phyloP scores from a whole-genome alignment of 345 rosid genomes.

The Balakata baccata region DNA sequence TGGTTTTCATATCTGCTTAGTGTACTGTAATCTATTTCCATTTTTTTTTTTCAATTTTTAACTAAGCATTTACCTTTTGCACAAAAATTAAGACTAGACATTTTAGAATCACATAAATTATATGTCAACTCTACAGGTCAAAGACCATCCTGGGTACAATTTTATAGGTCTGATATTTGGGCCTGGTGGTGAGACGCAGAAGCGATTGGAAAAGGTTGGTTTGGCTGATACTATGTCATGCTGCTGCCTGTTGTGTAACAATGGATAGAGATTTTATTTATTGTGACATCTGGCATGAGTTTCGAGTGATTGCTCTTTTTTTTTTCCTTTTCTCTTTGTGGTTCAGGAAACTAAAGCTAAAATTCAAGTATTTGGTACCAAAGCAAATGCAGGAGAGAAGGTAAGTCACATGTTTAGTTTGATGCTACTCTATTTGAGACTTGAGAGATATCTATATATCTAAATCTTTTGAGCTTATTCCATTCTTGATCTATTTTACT shows the following conservation, averaged over 20 bases:
- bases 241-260: background rate
- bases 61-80: background rate
- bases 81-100: background rate
- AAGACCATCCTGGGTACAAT: conserved; percentile 65
- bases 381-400: conserved; percentile 61
- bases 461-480: background rate
- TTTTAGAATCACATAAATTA: background rate
- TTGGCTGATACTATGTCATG: conserved; percentile 4
- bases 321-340: conserved; percentile 10
- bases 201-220: conserved; percentile 73
- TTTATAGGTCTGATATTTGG: conserved; percentile 74
- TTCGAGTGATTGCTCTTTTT: background rate
- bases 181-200: conserved; percentile 73
- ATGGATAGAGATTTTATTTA: background rate
- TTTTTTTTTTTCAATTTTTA: background rate
- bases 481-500: background rate
- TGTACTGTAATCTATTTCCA: background rate
- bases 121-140: conserved; percentile 48
- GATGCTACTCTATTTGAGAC: background rate
- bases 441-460: background rate
- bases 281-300: background rate
- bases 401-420: conserved; percentile 29
- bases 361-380: conserved; percentile 60
- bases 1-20: background rate
- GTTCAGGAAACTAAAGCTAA: conserved; percentile 84